Base-by-base conservation (phyloP, 2,329 filamentous ascomycete species). In the Talaromyces sp. region DNA sequence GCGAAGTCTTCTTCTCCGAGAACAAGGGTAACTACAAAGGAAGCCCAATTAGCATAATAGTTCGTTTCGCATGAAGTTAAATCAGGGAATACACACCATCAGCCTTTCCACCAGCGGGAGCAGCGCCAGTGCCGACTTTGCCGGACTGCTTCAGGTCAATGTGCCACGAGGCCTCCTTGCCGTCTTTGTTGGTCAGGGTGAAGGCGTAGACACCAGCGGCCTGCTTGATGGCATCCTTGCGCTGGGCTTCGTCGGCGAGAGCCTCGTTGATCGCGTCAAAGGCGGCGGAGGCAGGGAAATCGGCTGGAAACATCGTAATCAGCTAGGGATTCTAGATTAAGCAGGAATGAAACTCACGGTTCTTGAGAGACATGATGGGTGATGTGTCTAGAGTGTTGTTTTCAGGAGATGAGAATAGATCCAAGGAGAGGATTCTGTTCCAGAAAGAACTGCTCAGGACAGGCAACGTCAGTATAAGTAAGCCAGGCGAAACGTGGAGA, bases 141-240 rank as follows among this genome's bases (percentile, higher is more conserved):
- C 94, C 94, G 64, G 88, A 89, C 71, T 95, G 85, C 83, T 97
- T 97, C 64, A 99, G 86, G 75, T 99, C 94, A 68, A 99, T 90
- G 80, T 95, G 86, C 94, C 94, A 99, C 79, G 86, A 89, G 70
- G 91, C 87, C 61, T 87, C 87, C 75, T 92, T 85, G 69, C 91
- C 91, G 26, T 83, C 83, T 61, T 81, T 77, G 83, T 99, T 99
- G 84, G 96, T 97, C 66, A 99, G 81, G 58, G 86, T 91, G 80
- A 99, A 97, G 63, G 88, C 88, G 75, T 96, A 97, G 75, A 97
- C 81, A 63, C 89, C 91, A 70, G 88, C 88, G 72, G 87, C 93
- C 74, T 91, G 86, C 79, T 95, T 93, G 77, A 97, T 88, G 67
- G 93, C 92, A 66, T 92, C 88, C 80, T 95, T 89, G 78, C 88